These are phyloP conservation scores for Fonsecaea pedrosoi DNA, from an alignment of 2,329 filamentous ascomycete species.

Conservation along the genomic window DNA sequence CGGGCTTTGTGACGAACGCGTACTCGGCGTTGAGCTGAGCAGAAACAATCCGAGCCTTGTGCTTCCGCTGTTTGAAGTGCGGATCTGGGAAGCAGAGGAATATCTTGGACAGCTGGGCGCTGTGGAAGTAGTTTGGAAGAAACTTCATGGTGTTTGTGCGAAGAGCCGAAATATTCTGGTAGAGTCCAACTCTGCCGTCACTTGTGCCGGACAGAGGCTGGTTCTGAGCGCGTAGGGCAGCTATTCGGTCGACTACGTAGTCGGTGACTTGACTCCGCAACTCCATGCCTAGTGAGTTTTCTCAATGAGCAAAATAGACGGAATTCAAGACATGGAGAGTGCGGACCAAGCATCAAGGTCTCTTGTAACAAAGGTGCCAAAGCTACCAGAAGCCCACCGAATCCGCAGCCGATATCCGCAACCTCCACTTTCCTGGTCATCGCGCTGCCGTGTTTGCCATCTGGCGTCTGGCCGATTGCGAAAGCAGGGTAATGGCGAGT, in stretches of 20 bases:
- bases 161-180: constrained; percentile 87
- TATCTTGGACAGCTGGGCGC: constrained; percentile 81
- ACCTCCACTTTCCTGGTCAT: constrained; percentile 80
- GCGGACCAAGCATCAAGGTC: constrained; percentile 78
- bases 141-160: constrained; percentile 99
- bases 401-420: constrained; percentile 96
- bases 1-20: constrained; percentile 81
- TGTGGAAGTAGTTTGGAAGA: constrained; percentile 93
- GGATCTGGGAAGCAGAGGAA: constrained; percentile 99
- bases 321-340: background rate
- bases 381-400: constrained; percentile 87
- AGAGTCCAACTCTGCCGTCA: constrained; percentile 49
- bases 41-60: constrained; percentile 94
- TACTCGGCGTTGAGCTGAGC: constrained; percentile 90
- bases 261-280: constrained; percentile 89
- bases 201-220: constrained; percentile 39
- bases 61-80: constrained; percentile 96
- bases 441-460: constrained; percentile 46
- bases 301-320: constrained; percentile 10
- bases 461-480: constrained; percentile 49
- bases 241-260: constrained; percentile 87
- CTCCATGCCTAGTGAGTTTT: constrained; percentile 71
- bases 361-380: constrained; percentile 81
- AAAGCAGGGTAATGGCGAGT: constrained; percentile 80
- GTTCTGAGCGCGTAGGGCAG: constrained; percentile 69